A percentile compares a stretch with the other conserved stretches of the same genome.
Evolutionary conservation across 2,329 filamentous ascomycete species (phyloP).

Genomic region (Nemania sp.): DNA sequence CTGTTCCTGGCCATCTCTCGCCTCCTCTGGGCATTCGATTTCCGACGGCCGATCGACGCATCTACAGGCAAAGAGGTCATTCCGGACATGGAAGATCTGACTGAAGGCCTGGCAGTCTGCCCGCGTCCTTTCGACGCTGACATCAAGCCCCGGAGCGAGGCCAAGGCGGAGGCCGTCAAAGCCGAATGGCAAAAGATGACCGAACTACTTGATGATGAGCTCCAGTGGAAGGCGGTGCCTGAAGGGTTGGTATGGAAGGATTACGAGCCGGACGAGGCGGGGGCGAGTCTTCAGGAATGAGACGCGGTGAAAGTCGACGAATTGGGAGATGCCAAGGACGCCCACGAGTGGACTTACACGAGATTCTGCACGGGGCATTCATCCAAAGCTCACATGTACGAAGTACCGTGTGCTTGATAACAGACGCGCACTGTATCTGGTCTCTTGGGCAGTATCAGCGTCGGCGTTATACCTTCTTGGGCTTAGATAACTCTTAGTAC

Average conservation of each 20-base stretch:
- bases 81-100: slow-evolving; percentile 27
- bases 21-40: slow-evolving; percentile 55
- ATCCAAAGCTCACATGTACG: no score
- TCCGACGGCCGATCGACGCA: slow-evolving; percentile 29
- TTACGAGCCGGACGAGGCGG: slow-evolving; percentile 27
- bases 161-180: slow-evolving; percentile 26
- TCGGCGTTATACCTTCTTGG: no score
- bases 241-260: slow-evolving; percentile 33
- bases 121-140: slow-evolving; percentile 29
- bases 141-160: slow-evolving; percentile 30
- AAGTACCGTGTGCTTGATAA: no score
- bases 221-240: slow-evolving; percentile 37
- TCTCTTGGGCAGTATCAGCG: no score
- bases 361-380: no score
- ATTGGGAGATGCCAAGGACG: neutral
- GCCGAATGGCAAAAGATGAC: slow-evolving; percentile 32
- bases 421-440: no score
- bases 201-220: slow-evolving; percentile 33
- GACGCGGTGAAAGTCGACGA: no score
- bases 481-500: no score
- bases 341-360: no score
- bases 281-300: no score
- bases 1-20: slow-evolving; percentile 46
- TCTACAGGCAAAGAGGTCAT: slow-evolving; percentile 29
- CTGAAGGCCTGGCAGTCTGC: slow-evolving; percentile 28